Conservation (phyloP, 345 rosid species). For the Fremontodendron californicum region DNA sequence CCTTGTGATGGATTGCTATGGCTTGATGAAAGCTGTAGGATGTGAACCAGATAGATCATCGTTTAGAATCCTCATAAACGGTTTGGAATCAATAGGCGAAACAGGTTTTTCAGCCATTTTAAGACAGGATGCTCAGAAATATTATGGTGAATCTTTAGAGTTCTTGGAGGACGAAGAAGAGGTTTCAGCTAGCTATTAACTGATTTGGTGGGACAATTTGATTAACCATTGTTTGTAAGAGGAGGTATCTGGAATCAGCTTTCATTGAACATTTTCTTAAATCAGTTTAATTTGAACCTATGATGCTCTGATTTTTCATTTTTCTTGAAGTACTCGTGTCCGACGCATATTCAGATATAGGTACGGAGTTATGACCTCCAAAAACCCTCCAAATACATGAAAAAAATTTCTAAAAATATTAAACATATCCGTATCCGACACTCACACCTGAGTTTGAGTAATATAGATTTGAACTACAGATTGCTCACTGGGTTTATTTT, state of each 20-base stretch:
- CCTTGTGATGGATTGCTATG: slow-evolving; percentile 54
- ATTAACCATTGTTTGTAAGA: neutral
- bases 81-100: slow-evolving; percentile 55
- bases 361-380: no score
- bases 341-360: no score
- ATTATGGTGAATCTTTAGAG: slow-evolving; percentile 55
- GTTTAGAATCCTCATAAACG: slow-evolving; percentile 49
- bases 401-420: no score
- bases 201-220: neutral
- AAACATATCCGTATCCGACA: no score
- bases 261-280: neutral
- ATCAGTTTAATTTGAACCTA: neutral
- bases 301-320: no score
- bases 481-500: neutral
- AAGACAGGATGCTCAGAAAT: slow-evolving; percentile 55
- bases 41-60: slow-evolving; percentile 68
- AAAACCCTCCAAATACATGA: no score
- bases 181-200: neutral
- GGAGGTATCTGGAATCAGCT: neutral
- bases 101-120: slow-evolving; percentile 34
- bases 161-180: slow-evolving; percentile 44
- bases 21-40: slow-evolving; percentile 51
- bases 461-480: neutral
- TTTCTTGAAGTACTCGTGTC: no score
- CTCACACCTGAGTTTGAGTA: no score